phyloP scores from a whole-genome alignment of 331 rosid genomes.

The Pyrus hybrid region DNA sequence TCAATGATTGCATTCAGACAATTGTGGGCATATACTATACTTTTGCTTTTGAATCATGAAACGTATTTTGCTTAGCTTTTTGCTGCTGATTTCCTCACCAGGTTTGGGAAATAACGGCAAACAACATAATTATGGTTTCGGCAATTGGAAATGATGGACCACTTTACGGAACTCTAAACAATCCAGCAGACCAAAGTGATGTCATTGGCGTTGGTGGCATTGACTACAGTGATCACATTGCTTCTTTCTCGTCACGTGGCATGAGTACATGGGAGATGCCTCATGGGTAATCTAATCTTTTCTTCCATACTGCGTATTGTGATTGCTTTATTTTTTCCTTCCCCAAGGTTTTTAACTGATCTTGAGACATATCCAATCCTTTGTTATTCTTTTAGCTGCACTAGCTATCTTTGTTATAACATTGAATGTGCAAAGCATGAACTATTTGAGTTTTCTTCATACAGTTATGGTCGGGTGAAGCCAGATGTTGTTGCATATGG shows the following conservation, averaged over 20 bases:
- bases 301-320: background rate
- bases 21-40: background rate
- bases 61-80: slow-evolving; percentile 7
- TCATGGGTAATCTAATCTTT: slow-evolving; percentile 58
- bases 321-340: background rate
- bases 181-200: slow-evolving; percentile 98
- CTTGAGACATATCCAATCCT: background rate
- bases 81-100: slow-evolving; percentile 30
- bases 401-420: slow-evolving; percentile 12
- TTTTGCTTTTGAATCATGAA: background rate
- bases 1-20: background rate
- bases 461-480: slow-evolving; percentile 92
- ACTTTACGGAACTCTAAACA: slow-evolving; percentile 92
- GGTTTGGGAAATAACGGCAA: slow-evolving; percentile 99
- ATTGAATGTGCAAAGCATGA: background rate
- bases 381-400: background rate
- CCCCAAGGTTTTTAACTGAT: background rate
- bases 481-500: slow-evolving; percentile 98
- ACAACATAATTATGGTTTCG: slow-evolving; percentile 92
- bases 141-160: slow-evolving; percentile 99
- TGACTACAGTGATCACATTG: slow-evolving; percentile 97
- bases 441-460: background rate
- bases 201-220: slow-evolving; percentile 97
- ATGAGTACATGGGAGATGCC: slow-evolving; percentile 99
- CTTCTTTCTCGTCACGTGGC: slow-evolving; percentile 97